A percentile compares a stretch with the other conserved stretches of the same genome.
phyloP scores from a whole-genome alignment of 2,329 filamentous ascomycete species.

The Sporothrix schenckii region DNA sequence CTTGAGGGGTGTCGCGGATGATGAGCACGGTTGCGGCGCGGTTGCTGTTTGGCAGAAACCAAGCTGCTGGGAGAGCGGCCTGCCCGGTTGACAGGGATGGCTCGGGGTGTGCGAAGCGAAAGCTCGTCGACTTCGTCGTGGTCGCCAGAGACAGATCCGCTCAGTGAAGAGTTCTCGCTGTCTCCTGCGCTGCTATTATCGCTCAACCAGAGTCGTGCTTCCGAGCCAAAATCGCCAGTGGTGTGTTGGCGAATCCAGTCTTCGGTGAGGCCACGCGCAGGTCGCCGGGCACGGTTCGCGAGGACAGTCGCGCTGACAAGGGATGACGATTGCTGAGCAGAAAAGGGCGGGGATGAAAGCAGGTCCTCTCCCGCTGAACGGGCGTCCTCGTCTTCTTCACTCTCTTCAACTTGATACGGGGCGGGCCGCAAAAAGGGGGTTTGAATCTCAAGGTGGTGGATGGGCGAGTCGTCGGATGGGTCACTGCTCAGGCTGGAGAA shows the following conservation, averaged over 20 bases:
- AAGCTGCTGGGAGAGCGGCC: slow-evolving; percentile 16
- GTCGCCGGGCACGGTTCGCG: slow-evolving; percentile 63
- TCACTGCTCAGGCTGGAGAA: slow-evolving; percentile 61
- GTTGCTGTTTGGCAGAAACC: slow-evolving; percentile 8
- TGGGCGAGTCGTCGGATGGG: slow-evolving; percentile 61
- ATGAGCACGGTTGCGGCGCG: slow-evolving; percentile 40
- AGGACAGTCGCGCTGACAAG: slow-evolving; percentile 61
- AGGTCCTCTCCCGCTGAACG: slow-evolving; percentile 30
- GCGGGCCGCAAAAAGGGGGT: slow-evolving; percentile 65
- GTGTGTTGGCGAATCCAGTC: slow-evolving; percentile 86
- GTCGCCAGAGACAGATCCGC: slow-evolving; percentile 63
- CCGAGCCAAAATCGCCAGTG: slow-evolving; percentile 68
- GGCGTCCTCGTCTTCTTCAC: slow-evolving; percentile 41
- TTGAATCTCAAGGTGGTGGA: slow-evolving; percentile 63
- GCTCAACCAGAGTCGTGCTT: slow-evolving; percentile 81
- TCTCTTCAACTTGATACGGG: slow-evolving; percentile 48
- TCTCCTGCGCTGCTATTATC: slow-evolving; percentile 73
- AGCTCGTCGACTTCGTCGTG: slow-evolving; percentile 43
- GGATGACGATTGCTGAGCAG: slow-evolving; percentile 39
- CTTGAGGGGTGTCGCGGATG: slow-evolving; percentile 56
- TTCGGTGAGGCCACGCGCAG: slow-evolving; percentile 68
- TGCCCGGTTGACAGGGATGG: neutral
- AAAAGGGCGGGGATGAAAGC: slow-evolving; percentile 34
- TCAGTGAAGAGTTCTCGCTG: slow-evolving; percentile 76
- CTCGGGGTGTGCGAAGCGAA: slow-evolving; percentile 31